Evolutionary conservation across 192 early-diverging fungal species (phyloP).

Genomic region (Oehlia diaphana): DNA sequence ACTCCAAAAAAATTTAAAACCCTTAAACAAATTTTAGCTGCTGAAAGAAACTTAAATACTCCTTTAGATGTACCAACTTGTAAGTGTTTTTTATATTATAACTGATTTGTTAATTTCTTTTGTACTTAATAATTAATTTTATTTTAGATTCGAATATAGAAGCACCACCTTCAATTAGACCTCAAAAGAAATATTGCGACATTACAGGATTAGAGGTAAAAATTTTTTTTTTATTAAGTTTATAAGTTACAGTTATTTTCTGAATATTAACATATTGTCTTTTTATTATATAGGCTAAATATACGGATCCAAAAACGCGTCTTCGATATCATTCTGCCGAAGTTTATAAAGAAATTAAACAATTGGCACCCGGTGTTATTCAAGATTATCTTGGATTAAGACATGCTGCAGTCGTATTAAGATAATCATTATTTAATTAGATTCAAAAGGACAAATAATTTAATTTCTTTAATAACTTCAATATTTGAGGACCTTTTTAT

Average conservation of each 20-base stretch:
- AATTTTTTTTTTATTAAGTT: not conserved
- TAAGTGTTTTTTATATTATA: constrained; percentile 37
- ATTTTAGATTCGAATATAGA: constrained; percentile 76
- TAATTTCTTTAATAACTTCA: not conserved
- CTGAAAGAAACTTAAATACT: constrained; percentile 62
- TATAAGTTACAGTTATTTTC: not conserved
- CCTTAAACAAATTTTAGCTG: constrained; percentile 77
- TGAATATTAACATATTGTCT: not conserved
- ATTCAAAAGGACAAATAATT: not conserved
- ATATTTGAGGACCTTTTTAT: not conserved
- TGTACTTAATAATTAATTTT: constrained; percentile 30
- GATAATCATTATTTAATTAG: constrained; percentile 1
- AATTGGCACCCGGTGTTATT: constrained; percentile 71
- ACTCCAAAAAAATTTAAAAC: constrained; percentile 72
- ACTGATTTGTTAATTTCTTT: not conserved
- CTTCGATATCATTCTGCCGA: constrained; percentile 81
- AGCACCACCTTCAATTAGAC: constrained; percentile 77
- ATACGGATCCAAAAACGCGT: constrained; percentile 87
- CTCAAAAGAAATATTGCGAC: constrained; percentile 90
- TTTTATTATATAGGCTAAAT: constrained; percentile 51
- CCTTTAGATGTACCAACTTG: constrained; percentile 67
- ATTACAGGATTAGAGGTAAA: constrained; percentile 80
- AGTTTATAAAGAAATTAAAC: constrained; percentile 74
- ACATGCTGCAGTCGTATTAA: constrained; percentile 74
- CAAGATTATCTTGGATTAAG: constrained; percentile 79